Conservation (phyloP, 371 early-diverging fungal genomes). For the Catenaria anguillulae region DNA sequence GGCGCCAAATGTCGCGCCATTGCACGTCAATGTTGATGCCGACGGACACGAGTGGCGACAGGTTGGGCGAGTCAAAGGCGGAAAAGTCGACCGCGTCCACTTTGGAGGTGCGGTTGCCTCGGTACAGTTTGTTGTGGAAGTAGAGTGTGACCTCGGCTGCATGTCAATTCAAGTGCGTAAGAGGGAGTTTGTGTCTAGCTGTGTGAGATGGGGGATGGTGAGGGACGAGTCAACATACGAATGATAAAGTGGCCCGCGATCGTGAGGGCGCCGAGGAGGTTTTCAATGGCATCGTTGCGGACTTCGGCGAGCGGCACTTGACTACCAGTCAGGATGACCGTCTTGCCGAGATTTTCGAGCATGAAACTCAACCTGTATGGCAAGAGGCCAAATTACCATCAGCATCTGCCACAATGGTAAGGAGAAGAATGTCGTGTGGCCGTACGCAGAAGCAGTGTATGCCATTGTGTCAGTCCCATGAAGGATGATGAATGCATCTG, state of each 20-base stretch:
- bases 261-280: conserved; percentile 75
- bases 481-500: conserved; percentile 22
- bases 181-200: not conserved
- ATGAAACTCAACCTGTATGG: conserved; percentile 65
- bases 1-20: conserved; percentile 76
- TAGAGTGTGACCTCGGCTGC: conserved; percentile 77
- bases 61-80: conserved; percentile 92
- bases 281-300: conserved; percentile 92
- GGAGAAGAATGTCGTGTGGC: not conserved
- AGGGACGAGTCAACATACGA: conserved; percentile 26
- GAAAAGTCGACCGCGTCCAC: conserved; percentile 85
- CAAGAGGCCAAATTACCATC: not conserved
- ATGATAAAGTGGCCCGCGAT: conserved; percentile 94
- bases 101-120: conserved; percentile 92
- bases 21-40: conserved; percentile 90
- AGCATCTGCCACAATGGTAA: not conserved
- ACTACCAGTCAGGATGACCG: conserved; percentile 93
- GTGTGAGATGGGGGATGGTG: not conserved
- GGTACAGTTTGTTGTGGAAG: conserved; percentile 81
- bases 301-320: conserved; percentile 92
- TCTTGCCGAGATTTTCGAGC: conserved; percentile 90
- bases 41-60: conserved; percentile 70
- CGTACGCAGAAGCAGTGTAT: conserved; percentile 47
- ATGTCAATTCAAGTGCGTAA: too few relatives aligned
- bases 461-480: conserved; percentile 81